Percentiles rank a stretch among this genome's conserved stretches.
Evolutionary conservation across 306 rosid species (phyloP).

Genomic region (Quercus parvula): DNA sequence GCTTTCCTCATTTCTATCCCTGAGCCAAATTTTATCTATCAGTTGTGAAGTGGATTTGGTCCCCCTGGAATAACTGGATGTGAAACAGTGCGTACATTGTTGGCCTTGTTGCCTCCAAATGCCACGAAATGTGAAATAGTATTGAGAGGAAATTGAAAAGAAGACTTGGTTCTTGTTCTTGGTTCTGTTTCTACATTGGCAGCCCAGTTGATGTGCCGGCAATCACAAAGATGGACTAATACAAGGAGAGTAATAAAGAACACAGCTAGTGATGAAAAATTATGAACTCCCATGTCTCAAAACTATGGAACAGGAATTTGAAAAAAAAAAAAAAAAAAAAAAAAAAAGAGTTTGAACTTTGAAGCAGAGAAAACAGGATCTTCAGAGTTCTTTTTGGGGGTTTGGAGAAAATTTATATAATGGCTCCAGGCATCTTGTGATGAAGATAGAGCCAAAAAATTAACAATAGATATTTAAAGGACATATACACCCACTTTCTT

Average conservation of each 20-base stretch:
- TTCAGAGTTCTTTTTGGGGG: background rate
- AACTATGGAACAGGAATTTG: constrained; percentile 1
- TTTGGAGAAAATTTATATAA: background rate
- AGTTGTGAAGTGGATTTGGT: constrained; percentile 78
- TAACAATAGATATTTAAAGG: background rate
- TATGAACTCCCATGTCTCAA: constrained; percentile 45
- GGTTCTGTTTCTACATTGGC: constrained; percentile 20
- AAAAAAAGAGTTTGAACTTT: background rate
- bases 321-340: too few relatives aligned
- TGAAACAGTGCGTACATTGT: constrained; percentile 37
- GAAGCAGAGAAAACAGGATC: too few relatives aligned
- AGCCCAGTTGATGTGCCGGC: constrained; percentile 27
- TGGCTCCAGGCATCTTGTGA: constrained; percentile 18
- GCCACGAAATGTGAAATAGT: constrained; percentile 19
- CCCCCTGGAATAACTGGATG: constrained; percentile 54
- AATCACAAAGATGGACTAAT: constrained; percentile 34
- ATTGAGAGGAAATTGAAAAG: constrained; percentile 16
- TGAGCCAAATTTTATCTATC: constrained; percentile 10
- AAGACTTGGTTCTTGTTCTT: constrained; percentile 26
- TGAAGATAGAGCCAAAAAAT: constrained; percentile 19
- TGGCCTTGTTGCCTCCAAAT: constrained; percentile 20
- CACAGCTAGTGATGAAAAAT: constrained; percentile 10
- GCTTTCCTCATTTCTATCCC: too few relatives aligned
- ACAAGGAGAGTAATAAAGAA: constrained; percentile 25
- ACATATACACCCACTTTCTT: background rate